Base-by-base conservation (phyloP, 2,329 filamentous ascomycete species). In the Arthroderma sp. region DNA sequence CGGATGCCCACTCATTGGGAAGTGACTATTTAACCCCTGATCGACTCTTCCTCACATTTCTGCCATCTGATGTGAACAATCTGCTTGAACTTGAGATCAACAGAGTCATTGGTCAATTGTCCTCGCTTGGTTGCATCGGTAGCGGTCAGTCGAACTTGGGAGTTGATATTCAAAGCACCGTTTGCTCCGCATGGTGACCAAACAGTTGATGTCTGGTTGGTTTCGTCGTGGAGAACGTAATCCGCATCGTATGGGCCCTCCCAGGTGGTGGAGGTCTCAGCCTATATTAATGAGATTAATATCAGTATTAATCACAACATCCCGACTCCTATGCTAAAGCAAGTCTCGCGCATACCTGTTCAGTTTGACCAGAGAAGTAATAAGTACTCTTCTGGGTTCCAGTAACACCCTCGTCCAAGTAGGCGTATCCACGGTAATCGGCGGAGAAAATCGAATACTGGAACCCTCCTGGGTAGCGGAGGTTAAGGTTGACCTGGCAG, bases 91-190 rank as follows among this genome's bases (percentile, higher is more conserved):
- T 69, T 70, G 48, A 67, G 66, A 56, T 71, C 68, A 45, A 68
- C 62, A n/a, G 68, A 69, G 54, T 72, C 68, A 51, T 67, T 68
- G 40, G 68, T 70, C 50, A 72, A 59, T 11, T 67, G 53, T 45
- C 68, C 68, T 22, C 52, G 58, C 33, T 60, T 60, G 4, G 53
- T 54, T 29, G 53, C 29, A 50, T 57, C 55, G 29, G 53, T 53
- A 46, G 53, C 53, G 5, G 57, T 60, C 48, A 71, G 56, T 50
- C 67, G 67, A 51, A 70, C 62, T 53, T 72, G 68, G 29, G 69
- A 72, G 62, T 74, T 73, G 63, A 74, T 70, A 61, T 74, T 74
- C 53, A 74, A 64, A 50, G 70, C 59, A 46, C 68, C 69, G 34
- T 66, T 62, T 22, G 59, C 56, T 43, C 71, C 70, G 59, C 71